These are phyloP conservation scores for Sutorius australiensis DNA, from an alignment of 768 basidiomycete genomes.

Conservation along the genomic window DNA sequence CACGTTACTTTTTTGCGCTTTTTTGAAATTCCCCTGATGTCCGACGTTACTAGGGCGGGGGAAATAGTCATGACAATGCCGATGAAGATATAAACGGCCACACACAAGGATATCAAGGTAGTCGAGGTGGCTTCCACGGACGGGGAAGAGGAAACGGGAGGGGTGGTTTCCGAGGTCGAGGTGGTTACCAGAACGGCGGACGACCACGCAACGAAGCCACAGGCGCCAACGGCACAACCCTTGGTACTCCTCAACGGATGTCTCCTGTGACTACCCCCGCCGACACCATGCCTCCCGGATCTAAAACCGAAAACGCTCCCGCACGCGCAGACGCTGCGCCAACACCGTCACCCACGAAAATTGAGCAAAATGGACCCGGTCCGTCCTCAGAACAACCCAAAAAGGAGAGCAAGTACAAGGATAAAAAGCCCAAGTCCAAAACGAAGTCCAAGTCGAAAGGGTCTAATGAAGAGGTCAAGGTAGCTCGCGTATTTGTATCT, in stretches of 20 bases:
- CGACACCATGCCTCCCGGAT: constrained; percentile 1
- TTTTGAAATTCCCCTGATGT: background rate
- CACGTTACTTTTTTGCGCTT: background rate
- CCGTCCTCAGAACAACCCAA: constrained; percentile 7
- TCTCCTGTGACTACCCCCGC: constrained; percentile 36
- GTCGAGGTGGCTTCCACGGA: constrained; percentile 13
- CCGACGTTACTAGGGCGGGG: constrained; percentile 3
- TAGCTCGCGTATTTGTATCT: constrained; percentile 8
- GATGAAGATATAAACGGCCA: constrained; percentile 19
- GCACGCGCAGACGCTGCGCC: background rate
- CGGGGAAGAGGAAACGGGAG: constrained; percentile 35
- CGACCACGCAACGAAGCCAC: constrained; percentile 33
- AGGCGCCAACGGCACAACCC: constrained; percentile 69
- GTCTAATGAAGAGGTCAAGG: constrained; percentile 4
- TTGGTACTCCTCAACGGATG: constrained; percentile 60
- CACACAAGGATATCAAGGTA: constrained; percentile 8
- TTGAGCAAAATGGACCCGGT: background rate
- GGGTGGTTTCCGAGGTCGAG: constrained; percentile 27
- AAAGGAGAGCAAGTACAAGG: constrained; percentile 22
- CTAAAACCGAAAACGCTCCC: background rate
- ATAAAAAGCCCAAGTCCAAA: constrained; percentile 14
- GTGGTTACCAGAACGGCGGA: constrained; percentile 27
- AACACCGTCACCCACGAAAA: constrained; percentile 1
- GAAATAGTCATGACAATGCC: background rate
- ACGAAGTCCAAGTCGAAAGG: constrained; percentile 14